Evolutionary conservation across 495 filamentous ascomycete genomes (phyloP), one percentile per base, ranked within the genome.

Genomic region (Aspergillus avenaceus): DNA sequence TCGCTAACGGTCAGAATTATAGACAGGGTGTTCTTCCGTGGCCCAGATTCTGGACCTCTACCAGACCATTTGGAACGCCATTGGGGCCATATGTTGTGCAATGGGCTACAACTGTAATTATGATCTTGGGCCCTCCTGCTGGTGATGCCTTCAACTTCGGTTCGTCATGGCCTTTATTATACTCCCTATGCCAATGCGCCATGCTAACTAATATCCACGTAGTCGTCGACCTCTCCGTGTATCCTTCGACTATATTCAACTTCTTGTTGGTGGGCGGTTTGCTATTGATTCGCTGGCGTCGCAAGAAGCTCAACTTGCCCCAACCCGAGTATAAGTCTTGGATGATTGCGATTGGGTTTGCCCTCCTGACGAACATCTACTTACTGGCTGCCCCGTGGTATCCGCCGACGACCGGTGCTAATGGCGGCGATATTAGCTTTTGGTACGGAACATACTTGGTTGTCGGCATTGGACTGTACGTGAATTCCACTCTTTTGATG

Each of bases 111-210:
- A 87, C 83, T 0, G 44, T 83, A 5, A 36, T 87, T 31, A 83
- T 86, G 80, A 85, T 86, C 19, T 54, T 86, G 0, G 83, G 81
- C 1, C 83, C 82, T 4, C 84, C 83, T 0, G 81, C 82, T 2
- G 84, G 84, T 5, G 83, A 86, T 63, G 83, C 82, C 11, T 87
- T 86, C 64, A 81, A 84, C 43, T 85, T 86, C 50, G 61, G 61
- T 70, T 45, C 4, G 62, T 47, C 5, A 8, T 4, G 11, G 27
- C 34, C 43, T 13, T 36, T 28, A n/a, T 14, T 41, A n/a, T 28
- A 6, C 18, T 4, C 18, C 4, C 42, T 1, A 12, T 19, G 4
- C 6, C 28, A 3, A 9, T 9, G 3, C 28, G n/a, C 8, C 28
- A 31, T 11, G n/a, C 32, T 36, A 8, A 36, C 32, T 14, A 27